phyloP scores from a whole-genome alignment of 1,284 basidiomycete species.

The Ceratobasidium sp. region DNA sequence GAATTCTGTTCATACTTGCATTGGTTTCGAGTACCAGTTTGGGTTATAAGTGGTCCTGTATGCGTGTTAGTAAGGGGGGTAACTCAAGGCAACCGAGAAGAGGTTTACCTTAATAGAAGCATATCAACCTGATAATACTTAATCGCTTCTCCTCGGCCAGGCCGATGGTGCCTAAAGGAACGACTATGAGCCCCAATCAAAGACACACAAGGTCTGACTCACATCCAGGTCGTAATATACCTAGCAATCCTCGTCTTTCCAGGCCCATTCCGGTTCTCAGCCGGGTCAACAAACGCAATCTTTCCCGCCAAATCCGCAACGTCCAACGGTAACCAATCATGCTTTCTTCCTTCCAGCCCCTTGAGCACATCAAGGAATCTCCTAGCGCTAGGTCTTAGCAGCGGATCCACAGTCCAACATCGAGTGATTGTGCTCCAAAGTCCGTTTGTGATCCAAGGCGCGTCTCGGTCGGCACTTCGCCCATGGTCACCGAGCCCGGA shows the following conservation, averaged over 20 bases:
- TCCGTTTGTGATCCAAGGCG: constrained; percentile 39
- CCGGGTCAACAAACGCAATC: not conserved
- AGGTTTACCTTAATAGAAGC: not conserved
- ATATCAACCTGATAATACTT: not conserved
- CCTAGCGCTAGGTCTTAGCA: constrained; percentile 9
- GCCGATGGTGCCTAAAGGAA: not conserved
- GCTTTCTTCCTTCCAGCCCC: constrained; percentile 2
- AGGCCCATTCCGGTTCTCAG: not conserved
- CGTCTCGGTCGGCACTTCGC: not conserved
- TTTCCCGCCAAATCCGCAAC: constrained; percentile 18
- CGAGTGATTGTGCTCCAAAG: constrained; percentile 3
- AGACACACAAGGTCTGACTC: not conserved
- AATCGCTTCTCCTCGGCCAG: not conserved
- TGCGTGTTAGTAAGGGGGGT: too few relatives aligned
- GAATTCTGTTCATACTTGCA: not conserved
- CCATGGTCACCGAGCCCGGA: not conserved
- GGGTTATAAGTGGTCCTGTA: constrained; percentile 18
- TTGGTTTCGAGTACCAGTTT: constrained; percentile 31
- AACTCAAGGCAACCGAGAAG: not conserved
- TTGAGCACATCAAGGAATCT: not conserved
- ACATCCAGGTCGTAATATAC: constrained; percentile 23
- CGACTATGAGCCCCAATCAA: not conserved
- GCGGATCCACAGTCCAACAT: constrained; percentile 30
- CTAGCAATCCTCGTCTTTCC: not conserved
- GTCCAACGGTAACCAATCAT: constrained; percentile 13